Evolutionary conservation across 306 rosid species (phyloP), one percentile per base, ranked within the genome.

Genomic region (Crotalaria pallida): DNA sequence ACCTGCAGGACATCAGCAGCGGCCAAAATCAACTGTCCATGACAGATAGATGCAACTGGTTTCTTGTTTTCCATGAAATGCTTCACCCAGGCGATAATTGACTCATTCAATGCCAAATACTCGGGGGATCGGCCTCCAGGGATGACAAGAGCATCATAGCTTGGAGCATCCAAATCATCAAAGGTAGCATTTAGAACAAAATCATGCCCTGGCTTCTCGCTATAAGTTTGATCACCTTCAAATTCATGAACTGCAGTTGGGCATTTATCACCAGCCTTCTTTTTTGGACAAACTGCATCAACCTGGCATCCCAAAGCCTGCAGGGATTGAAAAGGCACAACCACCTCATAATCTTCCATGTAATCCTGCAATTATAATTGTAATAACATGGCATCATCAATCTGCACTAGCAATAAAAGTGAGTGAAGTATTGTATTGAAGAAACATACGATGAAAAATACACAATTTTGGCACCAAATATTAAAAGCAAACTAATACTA

Each of bases 221-320:
- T 79, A 69, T 86, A 89, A 66, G 92, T 81, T 41, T 86, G 96
- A 40, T 84, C 89, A 43, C 96, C 96, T 81, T 89, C 88, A 69
- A 84, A 84, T 79, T 89, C 96, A 81, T 89, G 90, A 81, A 89
- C 81, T 41, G 90, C 90, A 41, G 90, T 89, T 34, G 82, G 77
- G 26, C 96, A 89, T 50, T 49, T 55, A 48, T 89, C 88, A 27
- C 92, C 90, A 17, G 84, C 85, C 59, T 77, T 84, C 81, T 83
- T 89, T 10, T 83, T 62, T 55, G 92, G 92, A 76, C 92, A 87
- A 81, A 82, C 86, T 53, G 82, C 90, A 67, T 89, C 88, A 15
- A 87, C 86, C 63, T 79, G 83, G 68, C 96, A 89, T 44, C 90
- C 92, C 51, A 89, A 79, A 65, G 88, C 96, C 73, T 79, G 80